Conservation (phyloP, 2,329 filamentous ascomycete genomes). For the Alternaria hordeiaustralica region DNA sequence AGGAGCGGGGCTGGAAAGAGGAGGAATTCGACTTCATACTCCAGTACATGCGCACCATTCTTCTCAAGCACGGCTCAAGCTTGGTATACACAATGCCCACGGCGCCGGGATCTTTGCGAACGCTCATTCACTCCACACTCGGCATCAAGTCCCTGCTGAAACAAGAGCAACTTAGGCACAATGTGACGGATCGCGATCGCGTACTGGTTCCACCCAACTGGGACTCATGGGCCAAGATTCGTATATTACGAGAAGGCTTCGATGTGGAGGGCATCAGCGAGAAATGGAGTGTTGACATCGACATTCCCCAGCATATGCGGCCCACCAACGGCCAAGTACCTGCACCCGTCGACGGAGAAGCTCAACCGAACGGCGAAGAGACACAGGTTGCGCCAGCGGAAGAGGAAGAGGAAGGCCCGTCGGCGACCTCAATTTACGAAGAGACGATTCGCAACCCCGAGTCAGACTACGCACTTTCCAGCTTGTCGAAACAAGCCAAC, state of each 20-base stretch:
- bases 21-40: constrained; percentile 95
- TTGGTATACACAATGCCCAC: constrained; percentile 53
- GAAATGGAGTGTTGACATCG: constrained; percentile 85
- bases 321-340: constrained; percentile 28
- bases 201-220: constrained; percentile 95
- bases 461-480: constrained; percentile 52
- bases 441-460: constrained; percentile 79
- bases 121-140: constrained; percentile 81
- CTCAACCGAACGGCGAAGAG: constrained; percentile 14
- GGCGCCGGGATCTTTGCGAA: constrained; percentile 76
- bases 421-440: constrained; percentile 77
- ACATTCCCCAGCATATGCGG: constrained; percentile 50
- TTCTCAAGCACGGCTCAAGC: constrained; percentile 77
- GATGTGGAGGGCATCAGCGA: constrained; percentile 86
- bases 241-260: constrained; percentile 88
- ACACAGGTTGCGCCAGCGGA: constrained; percentile 2
- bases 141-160: constrained; percentile 81
- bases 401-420: constrained; percentile 50
- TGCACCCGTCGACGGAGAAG: constrained; percentile 17
- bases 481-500: constrained; percentile 52
- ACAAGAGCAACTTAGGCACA: constrained; percentile 59
- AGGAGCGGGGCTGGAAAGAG: constrained; percentile 91
- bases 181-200: constrained; percentile 92
- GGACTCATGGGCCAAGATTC: constrained; percentile 98
- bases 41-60: constrained; percentile 86